Percentiles rank a stretch among this genome's conserved stretches.
These are phyloP conservation scores for Citrus reticulata DNA, from an alignment of 345 rosid genomes.

Conservation along the genomic window DNA sequence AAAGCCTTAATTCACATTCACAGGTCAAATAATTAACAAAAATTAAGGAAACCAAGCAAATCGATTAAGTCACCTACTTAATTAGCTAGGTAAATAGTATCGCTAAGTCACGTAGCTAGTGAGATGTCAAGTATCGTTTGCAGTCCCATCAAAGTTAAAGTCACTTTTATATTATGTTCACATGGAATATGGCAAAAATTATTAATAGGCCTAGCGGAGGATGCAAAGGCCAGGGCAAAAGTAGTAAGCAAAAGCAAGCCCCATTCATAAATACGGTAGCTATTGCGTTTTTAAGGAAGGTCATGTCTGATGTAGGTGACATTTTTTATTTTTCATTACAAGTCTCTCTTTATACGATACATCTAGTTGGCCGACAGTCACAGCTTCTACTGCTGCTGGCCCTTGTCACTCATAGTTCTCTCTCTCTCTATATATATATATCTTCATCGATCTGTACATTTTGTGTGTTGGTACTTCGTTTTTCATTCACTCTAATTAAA, in stretches of 20 bases:
- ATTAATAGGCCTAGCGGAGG: background rate
- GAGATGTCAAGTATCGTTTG: too few species aligned
- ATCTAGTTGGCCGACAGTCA: constrained; percentile 24
- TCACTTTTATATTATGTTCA: background rate
- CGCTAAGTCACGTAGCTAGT: too few species aligned
- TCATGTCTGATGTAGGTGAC: background rate
- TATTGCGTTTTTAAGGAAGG: background rate
- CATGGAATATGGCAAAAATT: constrained; percentile 8
- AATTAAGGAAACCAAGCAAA: background rate
- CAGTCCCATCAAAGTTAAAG: constrained; percentile 1
- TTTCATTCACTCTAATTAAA: background rate
- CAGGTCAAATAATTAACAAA: background rate
- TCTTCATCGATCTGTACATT: background rate
- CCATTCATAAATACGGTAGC: constrained; percentile 4
- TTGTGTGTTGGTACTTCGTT: background rate
- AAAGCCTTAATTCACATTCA: background rate
- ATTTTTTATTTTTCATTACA: background rate
- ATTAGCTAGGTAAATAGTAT: too few species aligned
- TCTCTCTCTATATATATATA: too few species aligned
- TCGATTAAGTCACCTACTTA: background rate
- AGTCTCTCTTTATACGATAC: background rate
- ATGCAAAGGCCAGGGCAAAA: background rate
- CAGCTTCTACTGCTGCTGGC: background rate
- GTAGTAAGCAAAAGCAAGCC: background rate
- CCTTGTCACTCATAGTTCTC: background rate